Percentiles rank a stretch among this genome's conserved stretches.
Evolutionary conservation across 2,329 filamentous ascomycete species (phyloP).

Genomic region (Pseudogymnoascus sp.): DNA sequence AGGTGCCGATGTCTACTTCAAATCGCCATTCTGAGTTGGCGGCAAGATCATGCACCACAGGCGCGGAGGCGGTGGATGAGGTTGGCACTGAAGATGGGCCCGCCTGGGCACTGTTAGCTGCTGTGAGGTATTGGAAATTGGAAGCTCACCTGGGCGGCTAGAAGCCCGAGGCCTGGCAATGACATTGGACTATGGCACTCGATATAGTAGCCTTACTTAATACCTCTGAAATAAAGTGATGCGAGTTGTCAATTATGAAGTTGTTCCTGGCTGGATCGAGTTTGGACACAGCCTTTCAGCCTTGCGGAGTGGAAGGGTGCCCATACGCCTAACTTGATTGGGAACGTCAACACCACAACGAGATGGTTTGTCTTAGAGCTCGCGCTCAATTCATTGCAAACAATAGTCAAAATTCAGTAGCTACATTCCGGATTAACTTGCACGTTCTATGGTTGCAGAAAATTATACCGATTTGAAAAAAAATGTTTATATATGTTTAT

Average conservation of each 20-base stretch:
- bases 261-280: neutral
- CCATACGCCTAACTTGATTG: slow-evolving; percentile 1
- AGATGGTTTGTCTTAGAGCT: neutral
- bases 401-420: neutral
- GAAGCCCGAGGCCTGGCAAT: slow-evolving; percentile 65
- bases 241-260: neutral
- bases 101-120: slow-evolving; percentile 18
- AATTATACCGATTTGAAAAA: neutral
- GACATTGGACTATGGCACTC: slow-evolving; percentile 44
- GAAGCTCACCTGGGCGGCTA: slow-evolving; percentile 30
- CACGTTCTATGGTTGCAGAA: neutral
- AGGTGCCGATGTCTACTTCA: slow-evolving; percentile 51
- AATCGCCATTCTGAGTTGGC: slow-evolving; percentile 72
- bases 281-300: slow-evolving; percentile 11
- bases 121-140: slow-evolving; percentile 2
- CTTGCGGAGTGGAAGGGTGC: slow-evolving; percentile 3
- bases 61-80: slow-evolving; percentile 27
- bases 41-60: slow-evolving; percentile 44
- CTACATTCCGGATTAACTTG: neutral
- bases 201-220: neutral
- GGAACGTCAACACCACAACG: neutral
- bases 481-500: neutral
- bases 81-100: slow-evolving; percentile 13
- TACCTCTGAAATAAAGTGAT: slow-evolving; percentile 14
- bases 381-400: neutral